Percentiles rank a stretch among this genome's conserved stretches.
These are phyloP conservation scores for Martensiomyces pterosporus DNA, from an alignment of 192 early-diverging fungal species.

Conservation along the genomic window DNA sequence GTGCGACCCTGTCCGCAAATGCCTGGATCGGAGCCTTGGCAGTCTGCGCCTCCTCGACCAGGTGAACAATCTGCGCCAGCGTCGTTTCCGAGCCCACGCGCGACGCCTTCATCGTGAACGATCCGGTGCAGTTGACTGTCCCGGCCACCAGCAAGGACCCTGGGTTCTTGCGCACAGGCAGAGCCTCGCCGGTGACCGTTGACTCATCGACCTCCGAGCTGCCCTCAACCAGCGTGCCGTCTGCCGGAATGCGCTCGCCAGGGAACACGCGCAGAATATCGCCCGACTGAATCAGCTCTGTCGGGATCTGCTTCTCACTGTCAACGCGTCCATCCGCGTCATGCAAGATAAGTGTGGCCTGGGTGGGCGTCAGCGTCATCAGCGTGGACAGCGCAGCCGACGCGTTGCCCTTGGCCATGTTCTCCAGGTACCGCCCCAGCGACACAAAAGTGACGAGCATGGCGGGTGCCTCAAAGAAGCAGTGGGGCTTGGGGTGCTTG, in stretches of 20 bases:
- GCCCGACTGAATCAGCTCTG: constrained; percentile 79
- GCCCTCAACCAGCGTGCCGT: constrained; percentile 76
- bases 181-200: constrained; percentile 91
- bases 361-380: constrained; percentile 78
- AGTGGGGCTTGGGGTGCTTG: constrained; percentile 58
- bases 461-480: constrained; percentile 91
- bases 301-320: constrained; percentile 69
- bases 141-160: constrained; percentile 80
- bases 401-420: constrained; percentile 91
- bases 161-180: constrained; percentile 65
- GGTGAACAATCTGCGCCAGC: constrained; percentile 83
- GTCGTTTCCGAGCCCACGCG: constrained; percentile 90
- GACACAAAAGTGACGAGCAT: constrained; percentile 93
- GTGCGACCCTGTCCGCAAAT: constrained; percentile 82
- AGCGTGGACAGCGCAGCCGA: constrained; percentile 84
- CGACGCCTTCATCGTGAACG: constrained; percentile 76
- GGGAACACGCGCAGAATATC: constrained; percentile 88
- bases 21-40: constrained; percentile 95
- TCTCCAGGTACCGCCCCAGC: constrained; percentile 90
- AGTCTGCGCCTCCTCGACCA: constrained; percentile 92
- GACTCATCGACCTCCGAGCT: constrained; percentile 85
- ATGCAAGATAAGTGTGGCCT: constrained; percentile 57
- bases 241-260: constrained; percentile 89
- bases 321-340: constrained; percentile 20
- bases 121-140: constrained; percentile 89